These are phyloP conservation scores for Cucurbita maxima DNA, from an alignment of 306 rosid genomes.

Conservation along the genomic window DNA sequence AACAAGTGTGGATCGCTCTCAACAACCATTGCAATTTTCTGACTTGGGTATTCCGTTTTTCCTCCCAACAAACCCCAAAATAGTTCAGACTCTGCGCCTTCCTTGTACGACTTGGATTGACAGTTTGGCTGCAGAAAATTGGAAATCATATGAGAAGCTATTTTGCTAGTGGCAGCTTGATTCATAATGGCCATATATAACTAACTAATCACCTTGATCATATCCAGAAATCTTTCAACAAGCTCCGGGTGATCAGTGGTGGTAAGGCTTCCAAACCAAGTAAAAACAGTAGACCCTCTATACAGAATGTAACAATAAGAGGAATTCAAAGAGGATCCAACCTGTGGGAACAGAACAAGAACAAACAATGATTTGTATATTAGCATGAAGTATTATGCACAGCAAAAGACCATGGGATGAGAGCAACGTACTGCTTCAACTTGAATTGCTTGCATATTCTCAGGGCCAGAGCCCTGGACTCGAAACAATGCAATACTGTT, in stretches of 20 bases:
- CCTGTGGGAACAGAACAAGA: slow-evolving; percentile 30
- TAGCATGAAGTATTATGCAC: slow-evolving; percentile 31
- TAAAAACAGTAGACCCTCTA: slow-evolving; percentile 45
- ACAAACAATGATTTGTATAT: slow-evolving; percentile 24
- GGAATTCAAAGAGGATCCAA: slow-evolving; percentile 86
- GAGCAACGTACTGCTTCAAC: slow-evolving; percentile 49
- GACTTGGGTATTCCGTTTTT: slow-evolving; percentile 55
- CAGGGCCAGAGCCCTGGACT: slow-evolving; percentile 92
- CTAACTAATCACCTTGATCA: slow-evolving; percentile 53
- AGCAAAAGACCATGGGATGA: background rate
- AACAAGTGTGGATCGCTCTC: slow-evolving; percentile 71
- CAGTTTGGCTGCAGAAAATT: slow-evolving; percentile 66
- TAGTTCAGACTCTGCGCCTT: slow-evolving; percentile 67
- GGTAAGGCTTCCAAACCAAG: slow-evolving; percentile 69
- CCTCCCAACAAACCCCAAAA: slow-evolving; percentile 88
- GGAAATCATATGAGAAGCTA: slow-evolving; percentile 22
- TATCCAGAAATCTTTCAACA: slow-evolving; percentile 78
- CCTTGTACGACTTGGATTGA: slow-evolving; percentile 58
- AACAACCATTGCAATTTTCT: slow-evolving; percentile 49
- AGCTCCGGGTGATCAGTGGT: slow-evolving; percentile 62
- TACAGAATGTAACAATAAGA: slow-evolving; percentile 74
- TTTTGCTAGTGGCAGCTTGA: slow-evolving; percentile 1
- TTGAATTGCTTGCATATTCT: slow-evolving; percentile 99
- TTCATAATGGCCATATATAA: background rate
- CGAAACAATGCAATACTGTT: slow-evolving; percentile 77